Percentiles rank a stretch among this genome's conserved stretches.
phyloP scores from a whole-genome alignment of 345 rosid species.

The Syzygium grande region DNA sequence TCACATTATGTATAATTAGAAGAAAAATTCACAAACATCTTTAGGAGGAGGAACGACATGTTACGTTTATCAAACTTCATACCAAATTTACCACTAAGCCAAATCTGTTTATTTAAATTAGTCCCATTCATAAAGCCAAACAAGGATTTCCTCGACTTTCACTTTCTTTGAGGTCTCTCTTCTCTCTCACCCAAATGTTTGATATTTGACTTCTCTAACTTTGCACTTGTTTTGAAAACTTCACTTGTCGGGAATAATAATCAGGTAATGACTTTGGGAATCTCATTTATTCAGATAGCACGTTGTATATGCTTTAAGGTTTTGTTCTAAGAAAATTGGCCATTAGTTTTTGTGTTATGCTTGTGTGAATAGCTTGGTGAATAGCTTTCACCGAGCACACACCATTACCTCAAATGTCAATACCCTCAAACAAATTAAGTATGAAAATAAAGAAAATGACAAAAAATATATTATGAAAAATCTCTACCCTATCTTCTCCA shows the following conservation, averaged over 20 bases:
- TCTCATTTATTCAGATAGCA: background rate
- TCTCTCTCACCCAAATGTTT: background rate
- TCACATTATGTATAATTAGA: background rate
- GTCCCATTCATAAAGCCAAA: background rate
- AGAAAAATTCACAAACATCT: background rate
- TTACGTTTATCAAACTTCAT: background rate
- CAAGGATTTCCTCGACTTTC: background rate
- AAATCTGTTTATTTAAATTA: background rate
- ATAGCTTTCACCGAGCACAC: background rate
- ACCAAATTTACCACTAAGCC: background rate
- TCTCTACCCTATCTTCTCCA: background rate
- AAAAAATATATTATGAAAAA: background rate
- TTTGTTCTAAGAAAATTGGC: background rate
- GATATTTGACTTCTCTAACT: background rate
- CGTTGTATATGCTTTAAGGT: background rate
- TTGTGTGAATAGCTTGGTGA: background rate
- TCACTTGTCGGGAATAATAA: background rate
- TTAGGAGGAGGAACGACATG: background rate
- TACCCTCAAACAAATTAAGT: background rate
- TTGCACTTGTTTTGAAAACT: background rate
- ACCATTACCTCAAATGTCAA: background rate
- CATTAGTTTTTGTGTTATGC: background rate
- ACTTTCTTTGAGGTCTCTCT: background rate
- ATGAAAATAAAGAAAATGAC: background rate
- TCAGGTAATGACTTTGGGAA: background rate